Evolutionary conservation across 192 early-diverging fungal species (phyloP).

Genomic region (Piromyces sp.): DNA sequence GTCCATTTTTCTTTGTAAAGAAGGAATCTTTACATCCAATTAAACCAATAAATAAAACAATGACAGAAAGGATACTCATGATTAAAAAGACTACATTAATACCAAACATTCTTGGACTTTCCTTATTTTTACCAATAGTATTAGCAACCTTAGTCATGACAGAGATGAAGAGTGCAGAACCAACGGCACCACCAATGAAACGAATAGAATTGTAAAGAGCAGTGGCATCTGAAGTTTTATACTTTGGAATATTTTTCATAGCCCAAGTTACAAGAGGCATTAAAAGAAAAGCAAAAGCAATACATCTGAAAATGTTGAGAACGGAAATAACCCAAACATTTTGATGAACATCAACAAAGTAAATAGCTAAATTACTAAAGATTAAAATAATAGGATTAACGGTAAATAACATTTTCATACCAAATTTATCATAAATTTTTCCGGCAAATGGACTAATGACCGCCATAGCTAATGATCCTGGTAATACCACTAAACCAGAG

Average conservation of each 20-base stretch:
- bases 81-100: not conserved
- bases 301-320: not conserved
- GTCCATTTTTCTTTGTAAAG: not conserved
- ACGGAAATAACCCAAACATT: not conserved
- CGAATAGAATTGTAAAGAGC: not conserved
- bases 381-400: not conserved
- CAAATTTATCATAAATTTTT: not conserved
- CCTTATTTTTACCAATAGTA: not conserved
- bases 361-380: not conserved
- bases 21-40: not conserved
- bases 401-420: not conserved
- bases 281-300: not conserved
- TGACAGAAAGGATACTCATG: not conserved
- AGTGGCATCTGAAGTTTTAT: not conserved
- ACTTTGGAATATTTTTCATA: not conserved
- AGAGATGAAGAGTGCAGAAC: not conserved
- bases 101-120: not conserved
- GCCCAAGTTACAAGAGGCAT: not conserved
- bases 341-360: not conserved
- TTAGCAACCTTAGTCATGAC: not conserved
- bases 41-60: not conserved
- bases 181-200: not conserved
- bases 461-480: not conserved
- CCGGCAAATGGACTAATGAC: not conserved
- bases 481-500: not conserved